phyloP scores from a whole-genome alignment of 257 asterid genomes.

The Plantago major region DNA sequence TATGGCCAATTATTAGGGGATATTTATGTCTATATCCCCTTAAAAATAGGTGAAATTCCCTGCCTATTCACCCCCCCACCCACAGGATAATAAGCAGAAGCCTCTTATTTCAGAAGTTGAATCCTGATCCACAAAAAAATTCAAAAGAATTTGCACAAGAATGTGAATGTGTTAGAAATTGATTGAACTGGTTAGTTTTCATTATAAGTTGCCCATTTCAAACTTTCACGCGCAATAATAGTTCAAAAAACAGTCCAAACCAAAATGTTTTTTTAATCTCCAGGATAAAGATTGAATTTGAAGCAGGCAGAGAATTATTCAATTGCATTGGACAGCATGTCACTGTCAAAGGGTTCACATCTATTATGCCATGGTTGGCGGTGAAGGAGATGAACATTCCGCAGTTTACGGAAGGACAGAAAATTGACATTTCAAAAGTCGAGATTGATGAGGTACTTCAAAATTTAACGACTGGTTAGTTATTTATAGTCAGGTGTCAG shows the following conservation, averaged over 20 bases:
- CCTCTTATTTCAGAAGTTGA: too few relatives aligned
- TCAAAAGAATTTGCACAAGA: too few relatives aligned
- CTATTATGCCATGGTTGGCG: conserved; percentile 94
- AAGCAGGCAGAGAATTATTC: conserved; percentile 69
- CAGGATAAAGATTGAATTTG: conserved; percentile 68
- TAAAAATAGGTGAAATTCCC: too few relatives aligned
- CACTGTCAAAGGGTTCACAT: conserved; percentile 63
- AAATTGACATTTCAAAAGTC: conserved; percentile 49
- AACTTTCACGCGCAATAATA: not conserved
- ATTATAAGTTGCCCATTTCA: too few relatives aligned
- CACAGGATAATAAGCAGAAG: too few relatives aligned
- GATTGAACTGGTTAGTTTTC: too few relatives aligned
- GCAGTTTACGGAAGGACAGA: conserved; percentile 60
- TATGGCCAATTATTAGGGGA: too few relatives aligned
- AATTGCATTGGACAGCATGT: conserved; percentile 69
- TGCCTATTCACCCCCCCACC: too few relatives aligned
- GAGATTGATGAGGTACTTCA: conserved; percentile 69
- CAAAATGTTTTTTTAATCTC: conserved; percentile 13
- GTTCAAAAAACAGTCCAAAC: not conserved
- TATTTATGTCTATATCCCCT: too few relatives aligned
- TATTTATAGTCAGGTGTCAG: not conserved
- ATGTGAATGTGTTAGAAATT: too few relatives aligned
- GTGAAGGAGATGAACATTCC: conserved; percentile 68
- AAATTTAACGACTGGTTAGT: not conserved
- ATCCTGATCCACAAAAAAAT: too few relatives aligned